Conservation (phyloP, 1,284 basidiomycete genomes). For the Marasmius fiardii region DNA sequence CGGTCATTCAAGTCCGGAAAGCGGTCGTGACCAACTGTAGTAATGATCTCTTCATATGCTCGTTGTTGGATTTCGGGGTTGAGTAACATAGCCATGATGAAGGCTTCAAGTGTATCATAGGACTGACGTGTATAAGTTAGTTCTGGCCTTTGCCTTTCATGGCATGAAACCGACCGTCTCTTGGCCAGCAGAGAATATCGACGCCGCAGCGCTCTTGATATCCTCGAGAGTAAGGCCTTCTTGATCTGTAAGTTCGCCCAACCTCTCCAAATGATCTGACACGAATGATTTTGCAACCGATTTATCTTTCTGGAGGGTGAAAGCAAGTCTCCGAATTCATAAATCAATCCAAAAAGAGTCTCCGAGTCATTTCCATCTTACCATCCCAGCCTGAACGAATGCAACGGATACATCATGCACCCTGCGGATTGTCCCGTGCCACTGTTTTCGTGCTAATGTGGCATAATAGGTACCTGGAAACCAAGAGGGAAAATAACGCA, state of each 20-base stretch:
- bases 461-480: too few species aligned
- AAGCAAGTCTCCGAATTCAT: too few species aligned
- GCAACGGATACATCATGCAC: too few species aligned
- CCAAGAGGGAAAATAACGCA: too few species aligned
- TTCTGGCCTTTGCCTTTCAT: not conserved
- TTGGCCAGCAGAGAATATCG: too few species aligned
- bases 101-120: constrained; percentile 40
- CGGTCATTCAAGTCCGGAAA: constrained; percentile 14
- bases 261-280: not conserved
- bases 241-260: not conserved
- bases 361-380: too few species aligned
- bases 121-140: constrained; percentile 30
- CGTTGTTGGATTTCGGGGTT: constrained; percentile 28
- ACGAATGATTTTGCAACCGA: not conserved
- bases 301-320: not conserved
- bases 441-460: too few species aligned
- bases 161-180: not conserved
- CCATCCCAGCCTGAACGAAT: too few species aligned
- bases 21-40: constrained; percentile 5
- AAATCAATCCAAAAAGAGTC: too few species aligned
- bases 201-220: not conserved
- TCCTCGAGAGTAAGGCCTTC: not conserved
- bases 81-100: constrained; percentile 47
- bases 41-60: constrained; percentile 11
- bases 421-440: too few species aligned